These are phyloP conservation scores for Boletus huronensis DNA, from an alignment of 768 basidiomycete genomes.

Conservation along the genomic window DNA sequence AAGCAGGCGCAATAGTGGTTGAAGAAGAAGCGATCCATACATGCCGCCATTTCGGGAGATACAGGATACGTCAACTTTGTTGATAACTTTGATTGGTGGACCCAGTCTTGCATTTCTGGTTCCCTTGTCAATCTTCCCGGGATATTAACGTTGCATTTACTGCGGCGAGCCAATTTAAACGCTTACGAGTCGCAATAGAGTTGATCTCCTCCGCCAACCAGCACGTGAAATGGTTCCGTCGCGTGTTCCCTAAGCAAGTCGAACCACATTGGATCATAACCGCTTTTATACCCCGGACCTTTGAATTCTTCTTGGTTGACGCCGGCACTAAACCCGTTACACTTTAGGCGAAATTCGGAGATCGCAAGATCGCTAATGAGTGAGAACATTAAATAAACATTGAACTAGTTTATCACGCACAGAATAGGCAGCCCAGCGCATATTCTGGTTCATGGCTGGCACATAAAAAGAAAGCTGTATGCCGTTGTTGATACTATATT, in stretches of 20 bases:
- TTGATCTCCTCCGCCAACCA: constrained; percentile 94
- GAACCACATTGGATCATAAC: constrained; percentile 90
- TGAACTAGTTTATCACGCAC: constrained; percentile 39
- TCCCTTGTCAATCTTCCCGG: constrained; percentile 68
- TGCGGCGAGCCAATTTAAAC: neutral
- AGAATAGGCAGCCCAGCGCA: constrained; percentile 89
- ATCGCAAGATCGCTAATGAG: neutral
- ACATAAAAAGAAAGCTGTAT: constrained; percentile 78
- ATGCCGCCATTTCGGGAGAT: constrained; percentile 65
- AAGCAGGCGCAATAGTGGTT: constrained; percentile 88
- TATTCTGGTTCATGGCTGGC: constrained; percentile 75
- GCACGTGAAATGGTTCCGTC: constrained; percentile 78
- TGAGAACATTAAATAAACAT: neutral
- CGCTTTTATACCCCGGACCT: constrained; percentile 73
- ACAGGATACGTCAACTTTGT: constrained; percentile 58
- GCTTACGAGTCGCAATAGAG: constrained; percentile 79
- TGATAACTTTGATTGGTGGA: constrained; percentile 53
- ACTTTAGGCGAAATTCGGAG: constrained; percentile 39
- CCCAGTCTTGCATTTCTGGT: constrained; percentile 87
- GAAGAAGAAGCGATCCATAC: constrained; percentile 87
- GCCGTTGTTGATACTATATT: constrained; percentile 80
- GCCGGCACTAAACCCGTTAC: constrained; percentile 86
- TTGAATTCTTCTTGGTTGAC: constrained; percentile 86
- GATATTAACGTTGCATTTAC: neutral
- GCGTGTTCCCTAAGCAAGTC: constrained; percentile 86